Evolutionary conservation across 2,329 filamentous ascomycete species (phyloP).

Genomic region (Colletotrichum theobromicola): DNA sequence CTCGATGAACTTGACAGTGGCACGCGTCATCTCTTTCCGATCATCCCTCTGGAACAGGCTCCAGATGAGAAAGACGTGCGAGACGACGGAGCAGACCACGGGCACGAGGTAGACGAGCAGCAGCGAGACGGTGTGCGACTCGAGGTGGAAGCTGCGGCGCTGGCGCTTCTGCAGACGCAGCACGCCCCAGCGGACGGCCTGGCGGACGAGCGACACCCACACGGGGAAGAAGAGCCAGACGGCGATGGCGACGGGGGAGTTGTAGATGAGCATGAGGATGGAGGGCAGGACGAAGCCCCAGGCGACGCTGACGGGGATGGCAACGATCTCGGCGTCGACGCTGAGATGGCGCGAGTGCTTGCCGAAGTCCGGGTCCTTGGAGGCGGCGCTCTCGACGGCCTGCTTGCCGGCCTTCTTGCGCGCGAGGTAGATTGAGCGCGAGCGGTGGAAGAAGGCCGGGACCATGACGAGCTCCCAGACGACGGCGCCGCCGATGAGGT

Average conservation of each 20-base stretch:
- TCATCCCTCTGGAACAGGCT: conserved; percentile 46
- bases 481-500: conserved; percentile 53
- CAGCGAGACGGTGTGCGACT: conserved; percentile 43
- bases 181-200: conserved; percentile 34
- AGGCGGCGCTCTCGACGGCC: conserved; percentile 24
- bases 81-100: conserved; percentile 44
- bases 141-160: conserved; percentile 44
- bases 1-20: conserved; percentile 49
- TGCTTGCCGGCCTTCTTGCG: conserved; percentile 23
- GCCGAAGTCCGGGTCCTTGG: conserved; percentile 32
- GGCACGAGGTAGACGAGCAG: conserved; percentile 51
- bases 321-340: conserved; percentile 58
- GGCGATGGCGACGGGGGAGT: conserved; percentile 39
- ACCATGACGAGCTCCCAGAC: conserved; percentile 58
- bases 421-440: conserved; percentile 38
- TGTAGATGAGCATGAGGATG: conserved; percentile 48
- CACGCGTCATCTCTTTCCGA: conserved; percentile 54
- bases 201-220: conserved; percentile 50
- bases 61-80: conserved; percentile 49
- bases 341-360: conserved; percentile 40
- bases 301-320: conserved; percentile 55
- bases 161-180: conserved; percentile 22
- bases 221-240: conserved; percentile 60
- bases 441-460: conserved; percentile 52
- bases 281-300: conserved; percentile 54